phyloP scores from a whole-genome alignment of 345 rosid species.

The Acer yangbiense region DNA sequence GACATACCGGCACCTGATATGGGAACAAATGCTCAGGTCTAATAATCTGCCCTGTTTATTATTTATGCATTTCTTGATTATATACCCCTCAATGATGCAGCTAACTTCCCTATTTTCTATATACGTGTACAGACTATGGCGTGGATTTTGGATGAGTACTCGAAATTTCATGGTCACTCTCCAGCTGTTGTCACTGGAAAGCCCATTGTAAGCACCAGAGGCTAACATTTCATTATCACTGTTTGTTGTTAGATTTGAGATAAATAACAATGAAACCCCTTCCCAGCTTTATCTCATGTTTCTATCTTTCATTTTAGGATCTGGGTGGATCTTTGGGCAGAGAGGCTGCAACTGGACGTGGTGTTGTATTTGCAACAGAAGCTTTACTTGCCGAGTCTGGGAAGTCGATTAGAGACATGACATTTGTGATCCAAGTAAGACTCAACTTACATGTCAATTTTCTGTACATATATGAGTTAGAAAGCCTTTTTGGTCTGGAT shows the following conservation, averaged over 20 bases:
- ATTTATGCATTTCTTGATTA: not conserved
- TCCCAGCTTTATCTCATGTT: not conserved
- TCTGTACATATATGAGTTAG: not conserved
- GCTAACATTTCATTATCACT: not conserved
- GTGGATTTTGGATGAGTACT: conserved; percentile 96
- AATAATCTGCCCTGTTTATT: conserved; percentile 1
- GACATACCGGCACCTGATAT: conserved; percentile 99
- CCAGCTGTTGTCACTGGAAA: conserved; percentile 96
- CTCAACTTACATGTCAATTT: not conserved
- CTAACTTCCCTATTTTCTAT: not conserved
- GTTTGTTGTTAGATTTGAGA: conserved; percentile 6
- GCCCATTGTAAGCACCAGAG: conserved; percentile 61
- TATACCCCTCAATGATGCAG: not conserved
- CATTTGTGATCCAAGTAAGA: conserved; percentile 86
- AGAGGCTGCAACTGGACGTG: conserved; percentile 98
- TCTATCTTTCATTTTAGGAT: conserved; percentile 54
- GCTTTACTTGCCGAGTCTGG: conserved; percentile 92
- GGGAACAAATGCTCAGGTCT: conserved; percentile 92
- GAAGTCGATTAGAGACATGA: conserved; percentile 72
- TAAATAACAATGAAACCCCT: not conserved
- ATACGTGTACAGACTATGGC: conserved; percentile 75
- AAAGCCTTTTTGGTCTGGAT: not conserved
- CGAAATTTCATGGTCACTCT: conserved; percentile 94
- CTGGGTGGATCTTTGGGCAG: conserved; percentile 98
- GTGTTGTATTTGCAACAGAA: conserved; percentile 85